A percentile compares a stretch with the other conserved stretches of the same genome.
phyloP scores from a whole-genome alignment of 164 flowering plant species.

The Stephania yunnanensis region DNA sequence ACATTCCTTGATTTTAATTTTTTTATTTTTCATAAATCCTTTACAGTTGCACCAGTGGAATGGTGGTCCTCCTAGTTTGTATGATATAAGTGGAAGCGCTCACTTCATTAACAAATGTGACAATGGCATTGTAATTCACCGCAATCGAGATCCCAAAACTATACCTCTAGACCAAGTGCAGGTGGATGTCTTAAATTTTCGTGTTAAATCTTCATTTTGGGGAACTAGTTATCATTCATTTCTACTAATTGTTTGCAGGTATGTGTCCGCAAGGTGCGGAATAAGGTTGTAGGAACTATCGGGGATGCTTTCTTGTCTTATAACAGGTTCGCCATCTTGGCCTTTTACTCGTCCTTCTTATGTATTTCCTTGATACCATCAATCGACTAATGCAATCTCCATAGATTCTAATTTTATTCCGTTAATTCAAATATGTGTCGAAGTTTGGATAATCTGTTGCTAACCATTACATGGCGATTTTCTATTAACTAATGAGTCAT shows the following conservation, averaged over 20 bases:
- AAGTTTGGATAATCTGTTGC: no score
- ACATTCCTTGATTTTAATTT: not conserved
- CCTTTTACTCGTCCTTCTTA: not conserved
- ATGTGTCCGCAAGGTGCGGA: slow-evolving; percentile 86
- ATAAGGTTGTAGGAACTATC: slow-evolving; percentile 74
- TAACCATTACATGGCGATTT: not conserved
- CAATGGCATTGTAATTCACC: slow-evolving; percentile 94
- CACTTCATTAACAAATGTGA: slow-evolving; percentile 99
- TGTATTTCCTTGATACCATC: not conserved
- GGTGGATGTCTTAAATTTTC: slow-evolving; percentile 28
- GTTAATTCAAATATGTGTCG: not conserved
- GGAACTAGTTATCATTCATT: not conserved
- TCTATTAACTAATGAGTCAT: not conserved
- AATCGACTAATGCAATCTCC: not conserved
- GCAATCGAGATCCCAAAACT: slow-evolving; percentile 72
- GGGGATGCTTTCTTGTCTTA: slow-evolving; percentile 79
- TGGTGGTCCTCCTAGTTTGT: slow-evolving; percentile 84
- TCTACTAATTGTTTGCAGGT: slow-evolving; percentile 40
- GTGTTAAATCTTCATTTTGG: not conserved
- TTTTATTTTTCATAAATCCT: slow-evolving; percentile 7
- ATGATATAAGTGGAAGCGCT: slow-evolving; percentile 99
- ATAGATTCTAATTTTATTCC: no score
- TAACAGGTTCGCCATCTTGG: slow-evolving; percentile 44
- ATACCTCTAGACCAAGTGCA: slow-evolving; percentile 82
- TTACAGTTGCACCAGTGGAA: slow-evolving; percentile 79